These are phyloP conservation scores for Claviceps purpurea DNA, from an alignment of 2,329 filamentous ascomycete species.

Conservation along the genomic window DNA sequence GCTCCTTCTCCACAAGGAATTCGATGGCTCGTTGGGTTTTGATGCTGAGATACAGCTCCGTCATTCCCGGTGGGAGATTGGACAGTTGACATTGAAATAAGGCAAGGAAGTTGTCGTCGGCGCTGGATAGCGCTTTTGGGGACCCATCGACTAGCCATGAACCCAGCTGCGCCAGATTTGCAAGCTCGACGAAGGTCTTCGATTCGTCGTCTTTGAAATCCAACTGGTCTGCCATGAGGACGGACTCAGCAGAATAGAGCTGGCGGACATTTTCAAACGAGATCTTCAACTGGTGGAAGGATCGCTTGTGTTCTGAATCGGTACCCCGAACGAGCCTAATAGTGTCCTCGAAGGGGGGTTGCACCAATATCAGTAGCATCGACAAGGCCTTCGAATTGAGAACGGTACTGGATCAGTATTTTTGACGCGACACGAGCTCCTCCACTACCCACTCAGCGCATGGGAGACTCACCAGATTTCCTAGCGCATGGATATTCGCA, in stretches of 20 bases:
- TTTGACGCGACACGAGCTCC: neutral
- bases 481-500: slow-evolving; percentile 25
- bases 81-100: slow-evolving; percentile 32
- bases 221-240: slow-evolving; percentile 22
- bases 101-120: slow-evolving; percentile 32
- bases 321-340: slow-evolving; percentile 19
- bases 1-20: slow-evolving; percentile 34
- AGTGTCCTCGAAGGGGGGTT: slow-evolving; percentile 23
- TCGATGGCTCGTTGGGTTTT: slow-evolving; percentile 40
- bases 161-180: slow-evolving; percentile 35
- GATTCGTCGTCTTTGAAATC: slow-evolving; percentile 19
- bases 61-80: slow-evolving; percentile 27
- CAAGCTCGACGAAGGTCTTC: slow-evolving; percentile 27
- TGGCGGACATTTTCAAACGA: slow-evolving; percentile 21
- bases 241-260: slow-evolving; percentile 20
- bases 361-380: slow-evolving; percentile 24
- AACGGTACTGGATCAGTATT: neutral
- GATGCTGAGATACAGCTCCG: slow-evolving; percentile 31
- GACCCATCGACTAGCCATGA: slow-evolving; percentile 25
- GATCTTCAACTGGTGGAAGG: slow-evolving; percentile 18
- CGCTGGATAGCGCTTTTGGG: slow-evolving; percentile 25
- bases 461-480: slow-evolving; percentile 24
- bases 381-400: slow-evolving; percentile 20
- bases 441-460: neutral
- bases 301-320: slow-evolving; percentile 20